Conservation (phyloP, 306 rosid species). For the Fragaria vesca region DNA sequence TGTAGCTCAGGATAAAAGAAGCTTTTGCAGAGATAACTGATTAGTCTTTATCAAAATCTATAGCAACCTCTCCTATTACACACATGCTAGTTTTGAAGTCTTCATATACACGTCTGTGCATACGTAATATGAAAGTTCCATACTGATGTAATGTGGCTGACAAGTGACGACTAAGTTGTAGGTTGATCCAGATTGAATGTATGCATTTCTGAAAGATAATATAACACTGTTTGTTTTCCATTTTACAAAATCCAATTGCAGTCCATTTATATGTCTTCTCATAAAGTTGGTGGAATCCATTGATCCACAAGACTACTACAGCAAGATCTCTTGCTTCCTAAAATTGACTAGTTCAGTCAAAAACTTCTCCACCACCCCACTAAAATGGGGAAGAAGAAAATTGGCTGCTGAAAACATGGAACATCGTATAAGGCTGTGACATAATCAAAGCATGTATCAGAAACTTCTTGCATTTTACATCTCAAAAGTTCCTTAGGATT, state of each 20-base stretch:
- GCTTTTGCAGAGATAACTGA: not conserved
- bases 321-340: not conserved
- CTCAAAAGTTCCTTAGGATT: not conserved
- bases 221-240: not conserved
- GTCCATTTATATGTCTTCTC: constrained; percentile 6
- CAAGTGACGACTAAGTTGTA: not conserved
- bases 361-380: constrained; percentile 21
- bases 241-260: not conserved
- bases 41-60: not conserved
- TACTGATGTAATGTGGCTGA: not conserved
- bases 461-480: not conserved
- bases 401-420: constrained; percentile 8
- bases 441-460: not conserved
- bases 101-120: not conserved
- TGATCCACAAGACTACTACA: not conserved
- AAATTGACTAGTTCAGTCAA: constrained; percentile 4
- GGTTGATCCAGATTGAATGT: not conserved
- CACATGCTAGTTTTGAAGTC: not conserved
- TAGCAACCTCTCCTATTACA: not conserved
- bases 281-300: constrained; percentile 1
- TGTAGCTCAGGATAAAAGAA: not conserved
- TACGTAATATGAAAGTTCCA: not conserved
- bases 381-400: constrained; percentile 5
- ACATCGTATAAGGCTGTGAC: not conserved
- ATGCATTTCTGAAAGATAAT: not conserved